These are phyloP conservation scores for Lippia alba DNA, from an alignment of 305 asterid genomes.

Conservation along the genomic window DNA sequence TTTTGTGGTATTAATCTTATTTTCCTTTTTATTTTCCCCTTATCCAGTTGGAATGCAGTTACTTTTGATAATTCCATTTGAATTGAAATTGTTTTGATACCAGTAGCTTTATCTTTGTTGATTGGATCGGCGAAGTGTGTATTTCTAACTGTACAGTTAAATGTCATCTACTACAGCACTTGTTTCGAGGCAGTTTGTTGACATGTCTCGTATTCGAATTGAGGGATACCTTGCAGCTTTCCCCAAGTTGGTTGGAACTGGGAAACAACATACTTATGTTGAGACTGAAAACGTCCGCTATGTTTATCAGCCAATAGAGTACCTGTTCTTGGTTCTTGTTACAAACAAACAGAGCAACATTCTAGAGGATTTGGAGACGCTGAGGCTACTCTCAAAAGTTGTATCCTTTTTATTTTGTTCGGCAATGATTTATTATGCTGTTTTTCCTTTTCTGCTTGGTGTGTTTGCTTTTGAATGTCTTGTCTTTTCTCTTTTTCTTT, in stretches of 20 bases:
- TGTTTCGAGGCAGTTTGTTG: slow-evolving; percentile 89
- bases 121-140: slow-evolving; percentile 2
- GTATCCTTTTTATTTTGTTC: slow-evolving; percentile 64
- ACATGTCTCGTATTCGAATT: slow-evolving; percentile 86
- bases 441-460: background rate
- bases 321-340: slow-evolving; percentile 79
- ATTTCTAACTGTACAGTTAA: slow-evolving; percentile 36
- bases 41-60: background rate
- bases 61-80: background rate
- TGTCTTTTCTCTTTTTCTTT: slow-evolving; percentile 5
- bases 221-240: slow-evolving; percentile 96
- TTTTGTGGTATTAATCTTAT: slow-evolving; percentile 1
- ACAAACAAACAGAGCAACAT: slow-evolving; percentile 95
- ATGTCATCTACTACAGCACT: slow-evolving; percentile 60
- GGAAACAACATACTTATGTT: slow-evolving; percentile 84
- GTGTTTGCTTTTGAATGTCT: background rate
- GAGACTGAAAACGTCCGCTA: slow-evolving; percentile 92
- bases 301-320: slow-evolving; percentile 87
- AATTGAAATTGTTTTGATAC: background rate
- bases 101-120: background rate
- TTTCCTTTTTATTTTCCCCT: background rate
- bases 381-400: slow-evolving; percentile 80
- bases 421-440: slow-evolving; percentile 17
- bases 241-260: slow-evolving; percentile 87
- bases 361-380: slow-evolving; percentile 85